These are phyloP conservation scores for Acacia confusa DNA, from an alignment of 306 rosid genomes.

Conservation along the genomic window DNA sequence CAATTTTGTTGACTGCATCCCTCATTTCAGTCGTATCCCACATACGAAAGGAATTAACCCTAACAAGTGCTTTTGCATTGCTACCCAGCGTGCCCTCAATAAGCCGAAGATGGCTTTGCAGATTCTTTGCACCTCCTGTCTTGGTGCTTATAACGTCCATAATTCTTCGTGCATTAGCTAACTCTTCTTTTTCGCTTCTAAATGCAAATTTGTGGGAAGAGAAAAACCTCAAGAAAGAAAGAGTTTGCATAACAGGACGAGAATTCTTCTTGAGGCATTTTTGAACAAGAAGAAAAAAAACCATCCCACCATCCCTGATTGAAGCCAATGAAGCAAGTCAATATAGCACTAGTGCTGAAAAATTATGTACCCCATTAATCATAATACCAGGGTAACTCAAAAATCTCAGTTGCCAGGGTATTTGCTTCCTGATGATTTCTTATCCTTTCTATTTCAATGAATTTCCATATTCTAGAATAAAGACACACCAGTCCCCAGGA, in stretches of 20 bases:
- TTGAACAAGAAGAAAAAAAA: constrained; percentile 1
- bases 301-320: constrained; percentile 26
- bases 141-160: constrained; percentile 50
- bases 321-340: constrained; percentile 11
- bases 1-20: constrained; percentile 13
- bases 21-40: constrained; percentile 15
- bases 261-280: not conserved
- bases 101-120: constrained; percentile 64
- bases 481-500: not conserved
- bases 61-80: constrained; percentile 16
- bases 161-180: constrained; percentile 50
- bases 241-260: not conserved
- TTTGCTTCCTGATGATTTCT: constrained; percentile 37
- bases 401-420: constrained; percentile 38
- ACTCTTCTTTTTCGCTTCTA: constrained; percentile 21
- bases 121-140: constrained; percentile 27
- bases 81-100: constrained; percentile 51
- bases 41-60: not conserved
- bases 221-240: constrained; percentile 31
- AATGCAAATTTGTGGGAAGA: constrained; percentile 35
- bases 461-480: not conserved
- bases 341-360: constrained; percentile 12
- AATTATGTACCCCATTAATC: constrained; percentile 61
- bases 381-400: constrained; percentile 66
- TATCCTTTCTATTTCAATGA: constrained; percentile 38